Percentiles rank a stretch among this genome's conserved stretches.
These are phyloP conservation scores for Myxozyma neotropica DNA, from an alignment of 805 yeast genomes.

Conservation along the genomic window DNA sequence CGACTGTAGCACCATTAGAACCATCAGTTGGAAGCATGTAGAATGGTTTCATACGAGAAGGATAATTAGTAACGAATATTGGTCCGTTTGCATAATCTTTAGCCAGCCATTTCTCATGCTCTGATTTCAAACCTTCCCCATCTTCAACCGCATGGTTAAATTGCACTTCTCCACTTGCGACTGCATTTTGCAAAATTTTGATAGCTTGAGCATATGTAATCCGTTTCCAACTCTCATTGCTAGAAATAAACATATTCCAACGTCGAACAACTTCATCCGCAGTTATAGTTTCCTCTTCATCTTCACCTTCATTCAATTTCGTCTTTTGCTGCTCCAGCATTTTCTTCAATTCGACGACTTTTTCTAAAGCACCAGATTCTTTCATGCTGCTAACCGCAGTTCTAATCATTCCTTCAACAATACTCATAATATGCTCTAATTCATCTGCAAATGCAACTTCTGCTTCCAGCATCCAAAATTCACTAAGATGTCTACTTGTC, in stretches of 20 bases:
- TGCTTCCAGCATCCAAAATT: slow-evolving; percentile 97
- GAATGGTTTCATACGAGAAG: slow-evolving; percentile 77
- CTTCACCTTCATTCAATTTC: slow-evolving; percentile 7
- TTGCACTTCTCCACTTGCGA: slow-evolving; percentile 40
- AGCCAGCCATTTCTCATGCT: slow-evolving; percentile 91
- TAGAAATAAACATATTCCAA: slow-evolving; percentile 59
- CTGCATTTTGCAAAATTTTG: slow-evolving; percentile 49
- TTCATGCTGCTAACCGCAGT: slow-evolving; percentile 43
- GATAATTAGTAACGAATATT: slow-evolving; percentile 88
- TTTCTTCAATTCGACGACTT: slow-evolving; percentile 8
- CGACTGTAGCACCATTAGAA: slow-evolving; percentile 59
- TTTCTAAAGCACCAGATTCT: slow-evolving; percentile 8
- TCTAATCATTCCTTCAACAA: slow-evolving; percentile 73
- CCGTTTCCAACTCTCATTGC: slow-evolving; percentile 57
- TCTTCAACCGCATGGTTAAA: slow-evolving; percentile 55
- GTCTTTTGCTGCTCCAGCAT: slow-evolving; percentile 10
- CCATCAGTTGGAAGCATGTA: slow-evolving; percentile 71
- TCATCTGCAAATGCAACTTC: slow-evolving; percentile 69
- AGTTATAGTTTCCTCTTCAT: slow-evolving; percentile 16
- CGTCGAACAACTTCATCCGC: slow-evolving; percentile 47
- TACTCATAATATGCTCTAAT: slow-evolving; percentile 61
- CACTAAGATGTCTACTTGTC: slow-evolving; percentile 88
- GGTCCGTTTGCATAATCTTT: slow-evolving; percentile 67
- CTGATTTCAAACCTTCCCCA: slow-evolving; percentile 77
- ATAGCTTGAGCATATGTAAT: slow-evolving; percentile 80